These are phyloP conservation scores for Stagonosporopsis tanaceti DNA, from an alignment of 2,329 filamentous ascomycete species.

Conservation along the genomic window DNA sequence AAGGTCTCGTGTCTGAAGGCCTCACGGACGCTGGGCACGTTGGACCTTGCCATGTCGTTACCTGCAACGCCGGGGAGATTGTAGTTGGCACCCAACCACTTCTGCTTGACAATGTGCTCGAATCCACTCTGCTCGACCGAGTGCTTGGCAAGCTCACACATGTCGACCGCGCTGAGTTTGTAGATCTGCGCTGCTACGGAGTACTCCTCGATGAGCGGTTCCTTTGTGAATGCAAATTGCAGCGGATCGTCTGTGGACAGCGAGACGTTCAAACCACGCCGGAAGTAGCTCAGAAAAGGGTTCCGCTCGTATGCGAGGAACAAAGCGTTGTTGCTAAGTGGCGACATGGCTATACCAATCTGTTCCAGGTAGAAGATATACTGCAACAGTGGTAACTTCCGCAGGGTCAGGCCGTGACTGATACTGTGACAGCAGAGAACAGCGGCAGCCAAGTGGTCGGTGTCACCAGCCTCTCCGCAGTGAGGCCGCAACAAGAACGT, in stretches of 20 bases:
- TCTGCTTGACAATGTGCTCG: slow-evolving; percentile 84
- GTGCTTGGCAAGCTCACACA: slow-evolving; percentile 98
- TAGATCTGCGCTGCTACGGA: slow-evolving; percentile 98
- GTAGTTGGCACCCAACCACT: slow-evolving; percentile 86
- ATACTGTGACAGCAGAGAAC: slow-evolving; percentile 95
- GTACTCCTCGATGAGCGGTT: slow-evolving; percentile 97
- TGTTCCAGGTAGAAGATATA: slow-evolving; percentile 98
- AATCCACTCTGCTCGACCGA: slow-evolving; percentile 95
- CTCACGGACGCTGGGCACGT: slow-evolving; percentile 91
- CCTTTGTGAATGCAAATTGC: slow-evolving; percentile 98
- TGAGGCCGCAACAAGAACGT: slow-evolving; percentile 93
- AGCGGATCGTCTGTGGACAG: slow-evolving; percentile 95
- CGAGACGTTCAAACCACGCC: slow-evolving; percentile 92
- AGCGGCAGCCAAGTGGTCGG: slow-evolving; percentile 91
- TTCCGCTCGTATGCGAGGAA: slow-evolving; percentile 98
- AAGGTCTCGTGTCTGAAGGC: slow-evolving; percentile 89
- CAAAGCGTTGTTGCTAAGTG: slow-evolving; percentile 94
- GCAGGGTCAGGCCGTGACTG: slow-evolving; percentile 88
- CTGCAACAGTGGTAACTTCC: slow-evolving; percentile 93
- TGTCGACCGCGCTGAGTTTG: slow-evolving; percentile 94
- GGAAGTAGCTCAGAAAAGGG: slow-evolving; percentile 95
- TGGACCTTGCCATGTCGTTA: slow-evolving; percentile 94
- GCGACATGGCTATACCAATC: slow-evolving; percentile 99
- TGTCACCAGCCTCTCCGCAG: slow-evolving; percentile 95
- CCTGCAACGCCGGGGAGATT: slow-evolving; percentile 80